Evolutionary conservation across 164 flowering plant genomes (phyloP).

Genomic region (Stephania cephalantha): DNA sequence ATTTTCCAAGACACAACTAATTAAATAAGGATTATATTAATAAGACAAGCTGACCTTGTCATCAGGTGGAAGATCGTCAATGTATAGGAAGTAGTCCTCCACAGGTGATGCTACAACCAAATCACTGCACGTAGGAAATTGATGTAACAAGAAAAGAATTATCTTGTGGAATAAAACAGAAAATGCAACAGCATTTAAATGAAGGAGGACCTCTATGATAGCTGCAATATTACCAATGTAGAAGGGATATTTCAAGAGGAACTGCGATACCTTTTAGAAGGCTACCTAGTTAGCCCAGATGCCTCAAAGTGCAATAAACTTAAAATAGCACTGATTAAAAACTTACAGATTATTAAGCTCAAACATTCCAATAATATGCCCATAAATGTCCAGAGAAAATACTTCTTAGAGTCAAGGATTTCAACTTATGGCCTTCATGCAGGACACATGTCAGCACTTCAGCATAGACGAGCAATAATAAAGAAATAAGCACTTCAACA

Average conservation of each 20-base stretch:
- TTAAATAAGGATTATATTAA: background rate
- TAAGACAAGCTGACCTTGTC: constrained; percentile 47
- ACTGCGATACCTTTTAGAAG: background rate
- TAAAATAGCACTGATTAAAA: constrained; percentile 1
- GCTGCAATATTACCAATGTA: background rate
- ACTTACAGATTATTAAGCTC: constrained; percentile 99
- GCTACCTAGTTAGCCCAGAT: background rate
- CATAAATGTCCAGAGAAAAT: constrained; percentile 89
- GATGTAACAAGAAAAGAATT: background rate
- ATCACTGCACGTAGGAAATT: constrained; percentile 47
- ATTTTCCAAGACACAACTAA: background rate
- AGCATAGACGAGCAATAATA: background rate
- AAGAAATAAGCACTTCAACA: background rate
- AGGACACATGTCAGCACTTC: background rate
- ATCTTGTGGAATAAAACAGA: background rate
- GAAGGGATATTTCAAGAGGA: background rate
- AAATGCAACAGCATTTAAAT: background rate
- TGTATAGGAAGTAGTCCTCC: constrained; percentile 83
- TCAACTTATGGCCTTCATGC: background rate
- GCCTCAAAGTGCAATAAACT: background rate
- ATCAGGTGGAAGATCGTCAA: constrained; percentile 68
- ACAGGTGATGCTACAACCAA: constrained; percentile 95
- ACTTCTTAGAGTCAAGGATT: constrained; percentile 61
- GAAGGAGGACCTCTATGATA: background rate
- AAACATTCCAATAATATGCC: constrained; percentile 97